Base-by-base conservation (phyloP, 2,329 filamentous ascomycete genomes). In the Cercospora zeina region DNA sequence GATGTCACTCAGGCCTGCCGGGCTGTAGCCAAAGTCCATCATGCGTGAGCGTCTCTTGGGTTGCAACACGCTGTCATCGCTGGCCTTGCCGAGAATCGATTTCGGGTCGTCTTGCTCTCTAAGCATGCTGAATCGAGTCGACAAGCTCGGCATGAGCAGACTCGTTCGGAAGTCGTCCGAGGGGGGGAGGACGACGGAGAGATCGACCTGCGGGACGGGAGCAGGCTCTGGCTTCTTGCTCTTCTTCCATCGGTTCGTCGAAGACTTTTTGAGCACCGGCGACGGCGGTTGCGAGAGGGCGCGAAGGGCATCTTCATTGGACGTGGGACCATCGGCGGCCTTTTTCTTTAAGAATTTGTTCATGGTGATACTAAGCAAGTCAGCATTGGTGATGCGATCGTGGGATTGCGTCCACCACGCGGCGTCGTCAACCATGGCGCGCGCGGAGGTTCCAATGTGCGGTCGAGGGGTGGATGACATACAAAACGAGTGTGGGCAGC, bases 91-190 rank as follows among this genome's bases (percentile, higher is more conserved):
- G 33, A 97, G 83, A 74, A 92, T 89, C 1, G 91, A 93, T 65
- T 81, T 88, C 1, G 93, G 93, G 71, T 97, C 92, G 74, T 97
- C 93, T 75, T 97, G 93, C 76, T 97, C 93, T 71, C 91, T 83
- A 33, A 97, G 80, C 93, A 97, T 97, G 69, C 93, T 97, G 76
- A 99, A 99, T 6, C 95, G 87, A 11, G 93, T 91, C 0, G 93
- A 97, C 4, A 99, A 83, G 45, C 93, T 93, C 0, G 91, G 93
- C 93, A 99, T 96, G 65, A 99, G 82, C 62, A 99, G 80, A 80
- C 95, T 97, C 3, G 95, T 99, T 61, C 95, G 87, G 76, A 99
- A 97, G 72, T 97, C 89, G 76, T 97, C 91, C 51, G 81, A 87
- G 0, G 92, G 83, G 1, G 95, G 95, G 2, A 99, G 80, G 0